These are phyloP conservation scores for Aspergillus olivimuriae DNA, from an alignment of 495 filamentous ascomycete species.

Conservation along the genomic window DNA sequence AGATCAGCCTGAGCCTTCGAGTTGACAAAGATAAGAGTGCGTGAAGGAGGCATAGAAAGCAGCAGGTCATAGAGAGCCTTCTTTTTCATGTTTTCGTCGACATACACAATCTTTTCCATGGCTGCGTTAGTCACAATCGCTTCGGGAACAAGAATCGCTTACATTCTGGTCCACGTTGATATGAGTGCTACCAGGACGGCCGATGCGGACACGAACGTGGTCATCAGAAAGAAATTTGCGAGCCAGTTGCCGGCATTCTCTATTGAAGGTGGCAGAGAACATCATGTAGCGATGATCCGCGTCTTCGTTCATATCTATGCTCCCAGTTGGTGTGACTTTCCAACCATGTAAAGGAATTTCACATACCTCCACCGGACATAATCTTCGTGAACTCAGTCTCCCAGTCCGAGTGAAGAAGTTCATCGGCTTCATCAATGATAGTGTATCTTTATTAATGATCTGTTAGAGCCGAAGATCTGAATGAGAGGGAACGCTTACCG, in stretches of 20 bases:
- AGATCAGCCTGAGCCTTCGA: slow-evolving; percentile 66
- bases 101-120: slow-evolving; percentile 49
- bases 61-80: slow-evolving; percentile 68
- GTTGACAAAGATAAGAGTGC: slow-evolving; percentile 94
- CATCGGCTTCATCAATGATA: slow-evolving; percentile 93
- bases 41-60: slow-evolving; percentile 54
- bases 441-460: slow-evolving; percentile 48
- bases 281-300: slow-evolving; percentile 80
- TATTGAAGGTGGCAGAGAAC: slow-evolving; percentile 92
- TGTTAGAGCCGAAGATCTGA: slow-evolving; percentile 7
- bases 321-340: slow-evolving; percentile 12
- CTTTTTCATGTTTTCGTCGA: slow-evolving; percentile 57
- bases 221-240: slow-evolving; percentile 62
- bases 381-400: slow-evolving; percentile 60
- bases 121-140: not conserved
- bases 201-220: slow-evolving; percentile 73
- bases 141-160: slow-evolving; percentile 7
- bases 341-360: slow-evolving; percentile 8
- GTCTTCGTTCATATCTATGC: slow-evolving; percentile 66
- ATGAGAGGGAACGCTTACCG: slow-evolving; percentile 46
- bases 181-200: slow-evolving; percentile 75
- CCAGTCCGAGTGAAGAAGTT: slow-evolving; percentile 77
- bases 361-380: slow-evolving; percentile 69
- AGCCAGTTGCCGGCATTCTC: slow-evolving; percentile 66
- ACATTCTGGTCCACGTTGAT: slow-evolving; percentile 68